A percentile compares a stretch with the other conserved stretches of the same genome.
Evolutionary conservation across 2,329 filamentous ascomycete genomes (phyloP).

Genomic region (Arthroderma sp.): DNA sequence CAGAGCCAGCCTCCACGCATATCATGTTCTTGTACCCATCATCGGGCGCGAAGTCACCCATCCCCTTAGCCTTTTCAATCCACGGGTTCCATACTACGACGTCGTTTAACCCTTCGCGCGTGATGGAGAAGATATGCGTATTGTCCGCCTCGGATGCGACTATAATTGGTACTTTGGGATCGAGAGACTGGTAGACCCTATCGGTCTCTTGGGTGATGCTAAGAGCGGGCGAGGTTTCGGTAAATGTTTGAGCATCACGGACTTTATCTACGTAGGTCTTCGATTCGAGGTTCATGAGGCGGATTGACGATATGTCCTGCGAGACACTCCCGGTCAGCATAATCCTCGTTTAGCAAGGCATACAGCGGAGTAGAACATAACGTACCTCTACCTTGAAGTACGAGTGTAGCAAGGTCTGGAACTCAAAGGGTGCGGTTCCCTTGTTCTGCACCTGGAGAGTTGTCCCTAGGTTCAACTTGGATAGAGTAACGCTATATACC

Average conservation of each 20-base stretch:
- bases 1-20: conserved; percentile 81
- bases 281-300: conserved; percentile 62
- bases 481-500: conserved; percentile 83
- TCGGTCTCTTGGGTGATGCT: conserved; percentile 70
- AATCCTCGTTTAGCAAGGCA: not conserved
- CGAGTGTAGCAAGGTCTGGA: conserved; percentile 81
- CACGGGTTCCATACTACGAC: conserved; percentile 97
- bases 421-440: conserved; percentile 69
- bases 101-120: conserved; percentile 72
- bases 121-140: conserved; percentile 55
- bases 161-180: conserved; percentile 35
- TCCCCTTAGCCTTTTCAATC: conserved; percentile 67
- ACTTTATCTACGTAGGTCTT: conserved; percentile 78
- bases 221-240: conserved; percentile 52
- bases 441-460: conserved; percentile 82
- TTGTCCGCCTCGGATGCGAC: conserved; percentile 40
- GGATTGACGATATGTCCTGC: conserved; percentile 65
- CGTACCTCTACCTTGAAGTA: conserved; percentile 71
- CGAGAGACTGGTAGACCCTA: conserved; percentile 62
- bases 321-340: not conserved
- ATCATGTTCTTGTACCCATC: conserved; percentile 88
- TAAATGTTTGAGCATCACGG: conserved; percentile 47
- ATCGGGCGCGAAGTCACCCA: conserved; percentile 78
- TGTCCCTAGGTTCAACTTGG: conserved; percentile 61
- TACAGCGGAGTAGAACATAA: conserved; percentile 11